These are phyloP conservation scores for Wickerhamomyces pijperi DNA, from an alignment of 805 yeast genomes.

Conservation along the genomic window DNA sequence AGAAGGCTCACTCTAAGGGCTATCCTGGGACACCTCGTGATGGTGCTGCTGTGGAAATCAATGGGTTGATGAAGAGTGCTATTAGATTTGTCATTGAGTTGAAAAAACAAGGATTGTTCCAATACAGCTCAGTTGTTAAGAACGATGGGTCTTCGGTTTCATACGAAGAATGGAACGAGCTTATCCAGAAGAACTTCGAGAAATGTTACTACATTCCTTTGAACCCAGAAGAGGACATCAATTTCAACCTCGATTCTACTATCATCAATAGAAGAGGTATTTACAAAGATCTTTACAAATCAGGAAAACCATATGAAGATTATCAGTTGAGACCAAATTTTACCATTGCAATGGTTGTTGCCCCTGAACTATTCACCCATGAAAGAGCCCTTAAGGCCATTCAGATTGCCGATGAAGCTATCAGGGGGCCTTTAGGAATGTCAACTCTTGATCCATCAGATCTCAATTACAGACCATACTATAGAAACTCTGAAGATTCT, in stretches of 20 bases:
- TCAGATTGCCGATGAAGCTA: slow-evolving; percentile 52
- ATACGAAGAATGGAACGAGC: slow-evolving; percentile 61
- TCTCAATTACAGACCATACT: slow-evolving; percentile 84
- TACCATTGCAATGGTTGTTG: slow-evolving; percentile 86
- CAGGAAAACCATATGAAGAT: slow-evolving; percentile 87
- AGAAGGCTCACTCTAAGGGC: slow-evolving; percentile 74
- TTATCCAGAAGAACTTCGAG: slow-evolving; percentile 68
- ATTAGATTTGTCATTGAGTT: slow-evolving; percentile 68
- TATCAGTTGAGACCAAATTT: slow-evolving; percentile 90
- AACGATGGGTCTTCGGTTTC: slow-evolving; percentile 47
- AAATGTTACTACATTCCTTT: slow-evolving; percentile 65
- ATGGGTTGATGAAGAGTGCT: slow-evolving; percentile 76
- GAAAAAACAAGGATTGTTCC: slow-evolving; percentile 41
- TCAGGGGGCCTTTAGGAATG: slow-evolving; percentile 90
- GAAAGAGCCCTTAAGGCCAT: slow-evolving; percentile 55
- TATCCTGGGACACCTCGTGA: slow-evolving; percentile 95
- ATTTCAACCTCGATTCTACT: slow-evolving; percentile 48
- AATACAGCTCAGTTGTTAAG: slow-evolving; percentile 43
- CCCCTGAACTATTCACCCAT: slow-evolving; percentile 78
- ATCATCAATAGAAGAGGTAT: slow-evolving; percentile 86
- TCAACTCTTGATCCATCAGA: slow-evolving; percentile 88
- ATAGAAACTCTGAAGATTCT: slow-evolving; percentile 68
- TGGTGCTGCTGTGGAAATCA: slow-evolving; percentile 92
- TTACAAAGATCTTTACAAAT: slow-evolving; percentile 73
- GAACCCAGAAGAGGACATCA: slow-evolving; percentile 45